Percentiles rank a stretch among this genome's conserved stretches.
Evolutionary conservation across 129 eudicot genomes (phyloP).

Genomic region (Rutidosis leptorrhynchoides): DNA sequence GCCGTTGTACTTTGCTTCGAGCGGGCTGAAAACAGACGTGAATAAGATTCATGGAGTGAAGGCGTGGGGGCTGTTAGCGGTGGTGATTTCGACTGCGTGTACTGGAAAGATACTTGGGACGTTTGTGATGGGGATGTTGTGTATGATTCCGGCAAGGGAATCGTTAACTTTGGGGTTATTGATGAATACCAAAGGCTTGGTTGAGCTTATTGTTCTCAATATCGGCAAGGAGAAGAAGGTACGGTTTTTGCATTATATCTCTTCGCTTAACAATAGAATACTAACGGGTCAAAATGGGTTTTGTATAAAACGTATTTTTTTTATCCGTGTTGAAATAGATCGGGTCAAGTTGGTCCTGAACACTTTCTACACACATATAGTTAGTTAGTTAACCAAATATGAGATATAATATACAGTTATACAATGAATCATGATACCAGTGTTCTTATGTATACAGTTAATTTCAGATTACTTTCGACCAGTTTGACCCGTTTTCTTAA

Average conservation of each 20-base stretch:
- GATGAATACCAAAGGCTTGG: slow-evolving; percentile 83
- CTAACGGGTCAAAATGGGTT: too few species aligned
- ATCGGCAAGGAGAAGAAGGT: slow-evolving; percentile 83
- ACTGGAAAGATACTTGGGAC: slow-evolving; percentile 68
- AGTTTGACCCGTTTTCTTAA: too few species aligned
- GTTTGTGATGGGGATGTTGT: slow-evolving; percentile 48
- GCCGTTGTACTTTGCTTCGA: slow-evolving; percentile 73
- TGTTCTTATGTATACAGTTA: too few species aligned
- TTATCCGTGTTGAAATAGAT: too few species aligned
- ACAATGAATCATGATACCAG: too few species aligned
- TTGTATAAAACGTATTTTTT: too few species aligned
- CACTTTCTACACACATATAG: too few species aligned
- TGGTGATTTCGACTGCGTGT: slow-evolving; percentile 61
- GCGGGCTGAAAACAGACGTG: slow-evolving; percentile 69
- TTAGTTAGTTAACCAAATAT: too few species aligned
- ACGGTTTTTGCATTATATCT: slow-evolving; percentile 9
- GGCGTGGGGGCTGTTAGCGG: slow-evolving; percentile 67
- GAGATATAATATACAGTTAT: too few species aligned
- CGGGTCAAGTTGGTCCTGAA: too few species aligned
- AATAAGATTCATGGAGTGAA: slow-evolving; percentile 38
- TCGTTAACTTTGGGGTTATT: slow-evolving; percentile 54
- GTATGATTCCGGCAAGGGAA: slow-evolving; percentile 50
- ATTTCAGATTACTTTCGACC: too few species aligned
- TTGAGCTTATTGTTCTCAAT: slow-evolving; percentile 73
- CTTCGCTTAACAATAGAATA: too few species aligned